Percentiles rank a stretch among this genome's conserved stretches.
These are phyloP conservation scores for Dioszegia aurantiaca DNA, from an alignment of 768 basidiomycete genomes.

Conservation along the genomic window DNA sequence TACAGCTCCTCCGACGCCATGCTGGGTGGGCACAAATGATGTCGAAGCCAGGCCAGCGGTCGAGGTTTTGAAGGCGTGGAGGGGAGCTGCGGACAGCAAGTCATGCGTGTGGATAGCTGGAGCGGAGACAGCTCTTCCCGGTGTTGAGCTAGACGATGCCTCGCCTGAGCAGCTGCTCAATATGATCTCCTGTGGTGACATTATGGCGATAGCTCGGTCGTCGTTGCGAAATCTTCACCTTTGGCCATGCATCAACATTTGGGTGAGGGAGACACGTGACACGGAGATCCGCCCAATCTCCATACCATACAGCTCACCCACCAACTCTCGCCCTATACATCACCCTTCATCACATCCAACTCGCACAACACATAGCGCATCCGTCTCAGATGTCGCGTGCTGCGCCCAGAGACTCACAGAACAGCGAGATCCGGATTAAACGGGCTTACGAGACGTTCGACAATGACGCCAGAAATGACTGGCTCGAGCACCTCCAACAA, in stretches of 20 bases:
- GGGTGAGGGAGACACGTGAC: not conserved
- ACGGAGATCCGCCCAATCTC: slow-evolving; percentile 14
- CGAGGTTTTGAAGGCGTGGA: slow-evolving; percentile 78
- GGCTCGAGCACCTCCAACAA: slow-evolving; percentile 30
- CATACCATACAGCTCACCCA: not conserved
- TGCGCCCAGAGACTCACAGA: too few species aligned
- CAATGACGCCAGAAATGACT: slow-evolving; percentile 17
- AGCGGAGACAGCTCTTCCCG: slow-evolving; percentile 18
- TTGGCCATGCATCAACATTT: slow-evolving; percentile 5
- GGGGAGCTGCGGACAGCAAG: slow-evolving; percentile 56
- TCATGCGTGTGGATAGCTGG: slow-evolving; percentile 71
- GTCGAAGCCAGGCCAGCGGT: slow-evolving; percentile 65
- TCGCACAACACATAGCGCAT: too few species aligned
- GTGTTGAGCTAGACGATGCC: slow-evolving; percentile 20
- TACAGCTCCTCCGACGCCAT: slow-evolving; percentile 77
- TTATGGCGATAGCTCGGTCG: slow-evolving; percentile 11
- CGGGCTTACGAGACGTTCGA: slow-evolving; percentile 25
- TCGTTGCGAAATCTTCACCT: not conserved
- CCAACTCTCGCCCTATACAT: not conserved
- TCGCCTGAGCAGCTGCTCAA: slow-evolving; percentile 42
- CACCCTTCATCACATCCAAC: too few species aligned
- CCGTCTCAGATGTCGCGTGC: too few species aligned
- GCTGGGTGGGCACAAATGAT: slow-evolving; percentile 64
- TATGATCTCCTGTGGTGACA: slow-evolving; percentile 48
- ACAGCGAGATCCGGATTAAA: slow-evolving; percentile 3